Evolutionary conservation across 192 early-diverging fungal species (phyloP), one percentile per base, ranked within the genome.

Genomic region (Umbelopsis sp.): DNA sequence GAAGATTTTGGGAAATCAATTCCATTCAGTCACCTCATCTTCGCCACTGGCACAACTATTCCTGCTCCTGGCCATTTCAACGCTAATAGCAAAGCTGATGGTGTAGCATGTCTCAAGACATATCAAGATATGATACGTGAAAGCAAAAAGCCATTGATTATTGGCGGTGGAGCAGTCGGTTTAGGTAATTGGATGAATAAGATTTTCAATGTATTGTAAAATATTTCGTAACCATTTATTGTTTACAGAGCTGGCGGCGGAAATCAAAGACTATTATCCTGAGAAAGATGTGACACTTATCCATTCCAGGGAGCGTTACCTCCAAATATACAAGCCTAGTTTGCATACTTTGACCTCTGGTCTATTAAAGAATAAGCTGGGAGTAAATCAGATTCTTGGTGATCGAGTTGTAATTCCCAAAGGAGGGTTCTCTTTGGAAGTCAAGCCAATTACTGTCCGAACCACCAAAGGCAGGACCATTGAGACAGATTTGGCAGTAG

Each of bases 121-220:
- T 84, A 74, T 16, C 87, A 87, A 35, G 77, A 83, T 16, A 80
- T 86, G 70, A 88, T 94, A 66, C 76, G 74, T n/a, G 65, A 78
- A 33, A 81, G 89, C 12, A 79, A 85, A 51, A 84, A 83, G 33
- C 79, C 91, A n/a, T 44, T 93, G 16, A 76, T 94, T 16, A 86
- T 90, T 46, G 93, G 93, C 46, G 93, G 87, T 35, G 93, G 93
- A 15, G 88, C 90, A 12, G 87, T 90, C 8, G 94, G 91, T 35
- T 77, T 93, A 64, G 72, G 72, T 74, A 69, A 4, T 41, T 41
- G 6, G 37, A 6, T 49, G 21, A 33, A 7, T 1, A 8, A 35
- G 25, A 46, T 27, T 12, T 11, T 67, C 12, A 33, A 49, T 46
- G 20, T 66, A 8, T 10, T 22, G 27, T 30, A 2, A 35, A 11